phyloP scores from a whole-genome alignment of 2,329 filamentous ascomycete species.

The Reticulascus tulasneorum region DNA sequence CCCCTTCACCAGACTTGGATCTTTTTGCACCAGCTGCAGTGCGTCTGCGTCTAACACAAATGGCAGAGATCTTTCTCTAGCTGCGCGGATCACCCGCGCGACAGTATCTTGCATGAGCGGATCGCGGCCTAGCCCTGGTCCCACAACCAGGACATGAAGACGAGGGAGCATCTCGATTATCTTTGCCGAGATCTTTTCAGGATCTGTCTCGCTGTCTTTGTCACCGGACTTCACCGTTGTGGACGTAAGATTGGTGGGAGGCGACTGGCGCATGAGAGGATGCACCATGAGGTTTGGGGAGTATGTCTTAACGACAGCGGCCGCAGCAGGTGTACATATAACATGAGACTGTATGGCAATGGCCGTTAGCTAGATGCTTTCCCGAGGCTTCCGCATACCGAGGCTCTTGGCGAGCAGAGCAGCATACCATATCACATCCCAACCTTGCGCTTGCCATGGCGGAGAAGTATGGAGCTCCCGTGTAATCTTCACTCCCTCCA shows the following conservation, averaged over 20 bases:
- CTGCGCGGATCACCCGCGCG: slow-evolving; percentile 72
- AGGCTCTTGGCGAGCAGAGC: too few species aligned
- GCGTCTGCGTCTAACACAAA: slow-evolving; percentile 93
- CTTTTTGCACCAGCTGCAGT: slow-evolving; percentile 69
- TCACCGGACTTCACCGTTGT: slow-evolving; percentile 30
- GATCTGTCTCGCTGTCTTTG: slow-evolving; percentile 45
- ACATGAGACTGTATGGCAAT: slow-evolving; percentile 77
- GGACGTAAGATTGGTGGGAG: too few species aligned
- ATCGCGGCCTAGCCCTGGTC: slow-evolving; percentile 87
- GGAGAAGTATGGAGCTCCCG: slow-evolving; percentile 95
- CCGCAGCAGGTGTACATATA: slow-evolving; percentile 88
- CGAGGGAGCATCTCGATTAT: slow-evolving; percentile 80
- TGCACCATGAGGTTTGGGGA: slow-evolving; percentile 99
- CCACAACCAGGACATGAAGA: slow-evolving; percentile 88
- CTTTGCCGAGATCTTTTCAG: slow-evolving; percentile 57
- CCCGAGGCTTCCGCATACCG: too few species aligned
- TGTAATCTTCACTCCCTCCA: slow-evolving; percentile 93
- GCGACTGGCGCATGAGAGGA: slow-evolving; percentile 81
- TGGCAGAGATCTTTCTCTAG: slow-evolving; percentile 66
- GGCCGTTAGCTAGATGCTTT: too few species aligned
- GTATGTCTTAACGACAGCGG: slow-evolving; percentile 90
- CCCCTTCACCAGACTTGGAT: slow-evolving; percentile 73
- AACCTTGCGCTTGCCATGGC: slow-evolving; percentile 92
- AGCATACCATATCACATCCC: slow-evolving; percentile 81
- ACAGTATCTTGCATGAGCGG: slow-evolving; percentile 85